phyloP scores from a whole-genome alignment of 345 rosid species.

The Salix brachista region DNA sequence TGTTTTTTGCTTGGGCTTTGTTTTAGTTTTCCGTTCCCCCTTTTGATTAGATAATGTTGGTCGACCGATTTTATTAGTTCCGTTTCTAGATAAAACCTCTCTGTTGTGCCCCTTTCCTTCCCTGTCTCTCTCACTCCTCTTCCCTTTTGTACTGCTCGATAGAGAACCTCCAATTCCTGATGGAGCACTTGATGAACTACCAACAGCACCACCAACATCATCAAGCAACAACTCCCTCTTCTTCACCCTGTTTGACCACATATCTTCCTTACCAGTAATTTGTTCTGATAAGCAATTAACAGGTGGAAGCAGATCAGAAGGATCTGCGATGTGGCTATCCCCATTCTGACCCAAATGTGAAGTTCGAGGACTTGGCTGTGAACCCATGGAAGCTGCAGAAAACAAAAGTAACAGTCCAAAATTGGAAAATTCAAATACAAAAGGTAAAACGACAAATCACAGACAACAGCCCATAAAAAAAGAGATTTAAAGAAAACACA shows the following conservation, averaged over 20 bases:
- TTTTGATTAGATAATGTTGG: constrained; percentile 62
- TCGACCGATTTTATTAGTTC: constrained; percentile 72
- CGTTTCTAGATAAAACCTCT: constrained; percentile 60
- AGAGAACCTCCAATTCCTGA: constrained; percentile 57
- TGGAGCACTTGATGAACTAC: constrained; percentile 36
- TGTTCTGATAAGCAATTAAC: constrained; percentile 44
- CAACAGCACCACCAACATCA: constrained; percentile 60
- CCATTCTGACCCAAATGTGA: constrained; percentile 42
- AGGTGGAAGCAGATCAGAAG: constrained; percentile 47
- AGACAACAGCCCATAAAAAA: background rate
- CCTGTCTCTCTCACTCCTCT: constrained; percentile 95
- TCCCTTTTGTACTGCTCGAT: constrained; percentile 78
- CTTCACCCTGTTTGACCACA: constrained; percentile 76
- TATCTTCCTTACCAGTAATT: constrained; percentile 49
- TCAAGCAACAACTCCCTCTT: constrained; percentile 79
- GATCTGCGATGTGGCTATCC: constrained; percentile 42
- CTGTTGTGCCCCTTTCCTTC: constrained; percentile 83
- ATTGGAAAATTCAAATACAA: background rate
- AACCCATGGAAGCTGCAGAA: constrained; percentile 59
- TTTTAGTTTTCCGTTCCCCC: constrained; percentile 83
- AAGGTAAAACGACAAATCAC: background rate
- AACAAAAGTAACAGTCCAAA: constrained; percentile 16
- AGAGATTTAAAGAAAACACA: background rate
- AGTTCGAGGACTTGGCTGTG: constrained; percentile 49
- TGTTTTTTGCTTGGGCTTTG: constrained; percentile 89